Base-by-base conservation (phyloP, 2,329 filamentous ascomycete species). In the Aureobasidium lini region DNA sequence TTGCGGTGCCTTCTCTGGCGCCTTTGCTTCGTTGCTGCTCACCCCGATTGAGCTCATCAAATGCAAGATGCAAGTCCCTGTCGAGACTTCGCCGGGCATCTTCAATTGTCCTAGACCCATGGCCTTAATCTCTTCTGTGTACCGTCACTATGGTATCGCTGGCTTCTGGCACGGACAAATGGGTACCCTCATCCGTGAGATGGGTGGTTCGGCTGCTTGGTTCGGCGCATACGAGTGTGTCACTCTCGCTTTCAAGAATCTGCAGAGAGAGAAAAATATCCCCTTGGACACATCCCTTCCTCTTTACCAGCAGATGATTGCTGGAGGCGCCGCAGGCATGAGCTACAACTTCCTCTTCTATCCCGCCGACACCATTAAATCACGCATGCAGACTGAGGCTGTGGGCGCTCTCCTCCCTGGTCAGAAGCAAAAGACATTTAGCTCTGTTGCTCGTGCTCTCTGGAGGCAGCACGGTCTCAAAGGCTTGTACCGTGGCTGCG, bases 281-380 rank as follows among this genome's bases (percentile, higher is more conserved):
- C 9, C 23, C 13, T 28, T 36, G 16, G 76, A 81, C 49, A 78
- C 64, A n/a, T 61, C 84, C 1, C 76, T 96, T 9, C 88, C 90
- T 5, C 73, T 96, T 5, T 89, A 88, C 81, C 90, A 96, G 74
- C 91, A 95, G 72, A 90, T 95, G 69, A 71, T 90, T 18, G 89
- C 92, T 1, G 93, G 93, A 43, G 93, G 93, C 2, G 84, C 86
- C 7, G 94, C 93, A 3, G 94, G 94, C 57, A 89, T 96, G 77
- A 86, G 85, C 37, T 99, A 99, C 76, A 99, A 99, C 72, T 97
- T 97, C 71, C 77, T 95, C 23, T 96, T 97, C 79, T 99, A 94
- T 72, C 94, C 94, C 0, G 94, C 94, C 52, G 94, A 99, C 72
- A 99, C 94, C 0, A 88, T 99, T 77, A 99, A 99, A 76, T 95